Base-by-base conservation (phyloP, 2,329 filamentous ascomycete genomes). In the Tricladium varicosporioides region DNA sequence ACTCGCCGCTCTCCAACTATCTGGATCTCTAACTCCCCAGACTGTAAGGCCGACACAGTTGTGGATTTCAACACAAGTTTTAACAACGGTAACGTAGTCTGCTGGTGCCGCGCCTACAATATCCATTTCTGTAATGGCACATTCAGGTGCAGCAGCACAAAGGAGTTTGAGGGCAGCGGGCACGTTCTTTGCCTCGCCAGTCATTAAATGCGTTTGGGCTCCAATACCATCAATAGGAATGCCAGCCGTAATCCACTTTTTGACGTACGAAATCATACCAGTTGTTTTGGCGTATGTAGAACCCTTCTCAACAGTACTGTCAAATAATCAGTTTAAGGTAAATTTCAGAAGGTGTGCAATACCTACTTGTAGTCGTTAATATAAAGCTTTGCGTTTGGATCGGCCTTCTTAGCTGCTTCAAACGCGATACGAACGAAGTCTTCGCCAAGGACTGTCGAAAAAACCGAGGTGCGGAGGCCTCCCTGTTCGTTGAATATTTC, bases 361-460 rank as follows among this genome's bases (percentile, higher is more conserved):
- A 51, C 49, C 14, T 59, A 61, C 59, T 87, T 87, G 73, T 78
- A 82, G 71, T 90, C 86, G 73, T 90, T 91, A 75, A 90, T 87
- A 76, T 88, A 91, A 47, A 90, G 77, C 72, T 85, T 86, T 2
- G 83, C 85, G 56, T 72, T 63, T 2, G 87, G 85, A 70, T 89
- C 87, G 11, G 84, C 86, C 10, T 76, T 76, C 48, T 81, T 80
- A 18, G 87, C 87, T 13, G 87, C 81, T 53, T 81, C 77, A 73
- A 90, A 91, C 44, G 87, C 86, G 65, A 87, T 85, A 19, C 77
- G 75, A 53, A 91, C 82, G 66, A 86, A 89, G 71, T 82, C 80
- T 72, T 88, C 85, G 48, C 86, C 86, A 5, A 89, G 78, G 2
- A 89, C 81, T 33, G 80, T 76, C 63, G 77, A 86, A 75, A 88